Evolutionary conservation across 78 protist genomes (phyloP).

Genomic region (Dictyostelium firmibasis): DNA sequence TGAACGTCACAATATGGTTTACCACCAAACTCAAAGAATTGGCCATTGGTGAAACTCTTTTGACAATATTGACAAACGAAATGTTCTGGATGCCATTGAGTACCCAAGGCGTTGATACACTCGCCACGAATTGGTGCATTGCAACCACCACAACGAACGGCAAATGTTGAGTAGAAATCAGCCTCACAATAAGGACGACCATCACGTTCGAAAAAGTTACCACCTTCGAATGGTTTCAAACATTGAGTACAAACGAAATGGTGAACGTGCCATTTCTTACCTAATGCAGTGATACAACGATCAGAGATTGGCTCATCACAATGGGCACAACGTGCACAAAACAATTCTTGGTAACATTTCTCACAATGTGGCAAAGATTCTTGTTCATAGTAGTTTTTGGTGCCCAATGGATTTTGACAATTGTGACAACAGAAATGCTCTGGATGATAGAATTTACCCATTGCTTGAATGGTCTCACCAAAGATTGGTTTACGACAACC

Average conservation of each 20-base stretch:
- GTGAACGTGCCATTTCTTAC: conserved; percentile 82
- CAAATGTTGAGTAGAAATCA: conserved; percentile 74
- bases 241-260: conserved; percentile 85
- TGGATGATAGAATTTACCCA: conserved; percentile 82
- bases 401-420: conserved; percentile 81
- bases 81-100: conserved; percentile 89
- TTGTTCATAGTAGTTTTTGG: conserved; percentile 72
- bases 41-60: conserved; percentile 45
- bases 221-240: conserved; percentile 79
- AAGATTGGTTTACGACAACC: conserved; percentile 81
- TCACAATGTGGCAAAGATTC: conserved; percentile 80
- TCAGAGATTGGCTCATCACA: conserved; percentile 86
- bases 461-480: conserved; percentile 85
- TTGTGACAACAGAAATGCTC: conserved; percentile 78
- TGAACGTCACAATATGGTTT: conserved; percentile 87
- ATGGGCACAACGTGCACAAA: conserved; percentile 82
- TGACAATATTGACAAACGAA: conserved; percentile 81
- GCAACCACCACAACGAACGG: conserved; percentile 76
- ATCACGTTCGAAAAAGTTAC: conserved; percentile 82
- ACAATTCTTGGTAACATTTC: conserved; percentile 78
- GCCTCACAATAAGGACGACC: conserved; percentile 85
- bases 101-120: conserved; percentile 86
- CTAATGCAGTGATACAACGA: conserved; percentile 83
- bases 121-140: conserved; percentile 74
- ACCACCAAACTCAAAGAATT: conserved; percentile 82